phyloP scores from a whole-genome alignment of 371 early-diverging fungal species.

The Mucor piriformis region DNA sequence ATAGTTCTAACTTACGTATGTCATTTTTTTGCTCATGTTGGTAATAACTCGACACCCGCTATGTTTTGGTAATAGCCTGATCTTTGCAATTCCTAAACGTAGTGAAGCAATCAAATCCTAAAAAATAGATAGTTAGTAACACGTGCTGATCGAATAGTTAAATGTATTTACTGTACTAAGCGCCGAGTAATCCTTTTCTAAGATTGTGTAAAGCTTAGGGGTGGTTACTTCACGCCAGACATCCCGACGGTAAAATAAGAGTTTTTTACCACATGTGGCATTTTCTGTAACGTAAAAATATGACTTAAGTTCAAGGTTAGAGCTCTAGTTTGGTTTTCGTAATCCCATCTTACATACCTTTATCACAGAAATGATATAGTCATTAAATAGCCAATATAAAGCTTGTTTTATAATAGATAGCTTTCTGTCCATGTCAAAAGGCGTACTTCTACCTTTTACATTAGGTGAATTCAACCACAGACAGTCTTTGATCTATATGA shows the following conservation, averaged over 20 bases:
- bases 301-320: slow-evolving; percentile 41
- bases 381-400: slow-evolving; percentile 70
- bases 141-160: too few relatives aligned
- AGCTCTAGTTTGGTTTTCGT: too few relatives aligned
- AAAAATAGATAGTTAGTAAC: neutral
- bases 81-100: slow-evolving; percentile 8
- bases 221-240: slow-evolving; percentile 55
- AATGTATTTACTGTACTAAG: neutral
- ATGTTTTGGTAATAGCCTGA: slow-evolving; percentile 12
- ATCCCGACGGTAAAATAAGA: slow-evolving; percentile 81
- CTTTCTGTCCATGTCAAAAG: slow-evolving; percentile 55
- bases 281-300: slow-evolving; percentile 80
- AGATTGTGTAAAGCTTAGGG: neutral
- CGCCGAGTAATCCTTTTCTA: neutral
- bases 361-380: slow-evolving; percentile 60
- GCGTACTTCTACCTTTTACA: slow-evolving; percentile 6
- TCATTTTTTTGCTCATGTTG: slow-evolving; percentile 33
- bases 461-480: slow-evolving; percentile 10
- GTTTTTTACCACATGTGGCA: slow-evolving; percentile 49
- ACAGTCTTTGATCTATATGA: slow-evolving; percentile 8
- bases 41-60: slow-evolving; percentile 17
- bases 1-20: slow-evolving; percentile 7
- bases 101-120: neutral
- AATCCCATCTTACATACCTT: slow-evolving; percentile 46
- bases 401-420: slow-evolving; percentile 55